Evolutionary conservation across 116 monocot genomes (phyloP), one percentile per base, ranked within the genome.

Genomic region (Papilionanthe hybrid): DNA sequence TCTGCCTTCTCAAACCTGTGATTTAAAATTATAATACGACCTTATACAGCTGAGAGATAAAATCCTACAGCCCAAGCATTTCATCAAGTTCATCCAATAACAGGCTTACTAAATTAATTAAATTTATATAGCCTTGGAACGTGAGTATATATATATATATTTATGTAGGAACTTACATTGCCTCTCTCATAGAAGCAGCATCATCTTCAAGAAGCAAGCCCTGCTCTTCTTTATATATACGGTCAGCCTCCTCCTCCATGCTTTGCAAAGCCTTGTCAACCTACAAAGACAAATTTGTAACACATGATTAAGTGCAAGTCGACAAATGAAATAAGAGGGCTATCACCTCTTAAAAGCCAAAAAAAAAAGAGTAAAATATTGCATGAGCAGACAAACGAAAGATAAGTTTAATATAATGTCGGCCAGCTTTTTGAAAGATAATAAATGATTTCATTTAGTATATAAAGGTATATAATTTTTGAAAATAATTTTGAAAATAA

Each of bases 1-100:
- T 98, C 97, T 20, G 97, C 92, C 83, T 92, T 91, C 32, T 93
- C 97, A 80, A 91, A 98, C 92, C 97, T 97, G 86, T 43, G 63
- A 83, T 72, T 82, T 37, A 47, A 48, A 25, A 27, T 27, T 7
- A 48, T 12, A 47, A 0, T 25, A 49, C 5, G 18, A 73, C n/a
- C 9, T 43, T 12, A 9, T 13, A 75, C 22, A 7, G 18, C n/a
- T 73, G n/a, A 44, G 73, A 43, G 9, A 72, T 20, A 73, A 73
- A 45, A 67, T 1, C 28, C 66, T n/a, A 66, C 27, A n/a, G 37
- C 37, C 30, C 69, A 69, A 37, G 28, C 17, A 65, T 32, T 20
- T 43, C 29, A n/a, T 43, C 6, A 44, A 5, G 1, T 44, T 73
- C 42, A 73, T 44, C 44, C 13, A 73, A 29, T 11, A 25, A 6